Evolutionary conservation across 306 rosid genomes (phyloP), one percentile per base, ranked within the genome.

Genomic region (Boehmeria nivea): DNA sequence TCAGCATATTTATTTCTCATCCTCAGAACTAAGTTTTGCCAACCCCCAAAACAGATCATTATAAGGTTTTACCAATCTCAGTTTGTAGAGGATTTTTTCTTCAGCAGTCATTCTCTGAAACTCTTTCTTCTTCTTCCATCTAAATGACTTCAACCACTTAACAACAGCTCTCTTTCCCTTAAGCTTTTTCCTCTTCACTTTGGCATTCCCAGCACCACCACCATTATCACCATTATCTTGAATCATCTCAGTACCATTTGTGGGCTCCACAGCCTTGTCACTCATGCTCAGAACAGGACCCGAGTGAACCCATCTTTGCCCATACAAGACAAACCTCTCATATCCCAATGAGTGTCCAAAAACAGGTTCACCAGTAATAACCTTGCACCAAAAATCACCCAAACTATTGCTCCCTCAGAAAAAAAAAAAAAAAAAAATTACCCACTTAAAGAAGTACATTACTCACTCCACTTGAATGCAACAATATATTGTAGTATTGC

Each of bases 151-250:
- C 16, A 91, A 78, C 99, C 99, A 91, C 69, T 68, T 78, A 6
- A 87, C 86, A 42, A 87, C 99, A 1, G 95, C 96, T 63, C 99
- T 73, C 77, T 87, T 91, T 7, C 99, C 96, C 61, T 87, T 87
- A 18, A 84, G 56, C 66, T 77, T 84, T 61, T 71, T 80, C 68
- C 87, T 82, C 76, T 66, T 69, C 71, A 70, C 43, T 72, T 60
- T 64, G 44, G 47, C 72, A 74, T 62, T 70, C 26, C 59, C 72
- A 51, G 39, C 46, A 14, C 9, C 56, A n/a, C 27, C n/a, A n/a
- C n/a, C n/a, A n/a, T n/a, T n/a, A n/a, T n/a, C n/a, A n/a, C n/a
- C n/a, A n/a, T n/a, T n/a, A n/a, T n/a, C 60, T 43, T 70, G 27
- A 24, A 72, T 66, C 9, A 61, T 65, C 28, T 60, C 72, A 21